Evolutionary conservation across 768 basidiomycete species (phyloP), one percentile per base, ranked within the genome.

Genomic region (Tephrocybe sp.): DNA sequence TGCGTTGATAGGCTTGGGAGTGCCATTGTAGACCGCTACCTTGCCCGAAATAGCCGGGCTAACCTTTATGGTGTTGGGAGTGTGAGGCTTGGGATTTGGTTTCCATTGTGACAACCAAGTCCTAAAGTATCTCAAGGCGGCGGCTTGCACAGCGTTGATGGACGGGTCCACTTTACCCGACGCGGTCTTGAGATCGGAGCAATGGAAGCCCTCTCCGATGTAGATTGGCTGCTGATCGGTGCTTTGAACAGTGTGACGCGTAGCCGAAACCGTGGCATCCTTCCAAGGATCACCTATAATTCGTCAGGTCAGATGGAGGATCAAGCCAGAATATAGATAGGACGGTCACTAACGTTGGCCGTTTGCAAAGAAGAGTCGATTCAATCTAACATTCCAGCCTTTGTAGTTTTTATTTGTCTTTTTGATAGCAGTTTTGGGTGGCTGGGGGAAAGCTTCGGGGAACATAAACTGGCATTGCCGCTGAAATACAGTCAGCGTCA

Each of bases 381-480:
- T 69, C 24, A 79, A 68, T 25, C 72, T 65, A 18, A 85, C 79
- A 57, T 80, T 67, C 86, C 87, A 90, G 6, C 87, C 86, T 8
- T 69, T 62, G 65, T 86, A 88, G 17, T 65, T 67, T 1, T 18
- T 28, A 60, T 88, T 79, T 5, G 80, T 82, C 12, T 58, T 58
- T 0, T 53, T 58, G 0, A 70, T 73, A 11, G 78, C 68, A 0
- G 81, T 79, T 3, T 62, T 64, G 2, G 79, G 79, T 0, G 77
- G 69, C 1, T 58, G 60, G 3, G 73, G 65, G 72, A 85, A 88
- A 9, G 77, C 79, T 3, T 73, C 71, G 1, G 84, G 79, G 71
- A 87, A 88, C 79, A 81, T 80, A 53, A 78, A 71, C 50, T 78
- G 78, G 65, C 86, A 88, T 78, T 83, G 84, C n/a, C 87, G 75